Evolutionary conservation across 345 rosid species (phyloP).

Genomic region (Reutealis trisperma): DNA sequence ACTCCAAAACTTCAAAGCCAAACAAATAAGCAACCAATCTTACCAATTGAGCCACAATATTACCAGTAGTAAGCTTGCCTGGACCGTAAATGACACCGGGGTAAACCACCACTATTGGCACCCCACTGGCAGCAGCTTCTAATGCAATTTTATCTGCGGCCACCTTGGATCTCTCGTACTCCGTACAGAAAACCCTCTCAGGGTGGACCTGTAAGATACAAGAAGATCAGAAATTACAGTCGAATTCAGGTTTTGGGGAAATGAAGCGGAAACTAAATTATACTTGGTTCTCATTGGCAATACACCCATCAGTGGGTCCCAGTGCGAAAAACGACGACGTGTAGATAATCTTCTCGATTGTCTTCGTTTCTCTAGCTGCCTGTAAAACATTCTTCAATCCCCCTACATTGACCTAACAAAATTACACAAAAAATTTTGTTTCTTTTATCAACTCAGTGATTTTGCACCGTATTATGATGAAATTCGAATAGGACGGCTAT

Average conservation of each 20-base stretch:
- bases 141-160: constrained; percentile 74
- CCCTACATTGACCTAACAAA: constrained; percentile 70
- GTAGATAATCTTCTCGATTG: constrained; percentile 62
- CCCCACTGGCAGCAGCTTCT: constrained; percentile 66
- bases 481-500: not conserved
- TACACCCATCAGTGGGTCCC: constrained; percentile 78
- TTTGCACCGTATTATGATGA: not conserved
- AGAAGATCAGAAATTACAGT: not conserved
- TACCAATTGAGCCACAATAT: constrained; percentile 73
- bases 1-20: not conserved
- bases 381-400: constrained; percentile 74
- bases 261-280: not conserved
- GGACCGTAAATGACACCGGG: constrained; percentile 91
- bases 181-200: constrained; percentile 73
- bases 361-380: constrained; percentile 59
- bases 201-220: constrained; percentile 47
- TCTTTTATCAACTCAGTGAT: not conserved
- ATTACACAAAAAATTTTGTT: not conserved
- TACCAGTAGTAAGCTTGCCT: constrained; percentile 81
- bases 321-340: constrained; percentile 92
- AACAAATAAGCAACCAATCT: constrained; percentile 17
- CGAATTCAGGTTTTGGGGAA: not conserved
- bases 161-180: constrained; percentile 79
- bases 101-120: constrained; percentile 64
- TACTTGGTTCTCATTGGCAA: constrained; percentile 79